Conservation (phyloP, 2,329 filamentous ascomycete species). For the Colletotrichum graminicola region DNA sequence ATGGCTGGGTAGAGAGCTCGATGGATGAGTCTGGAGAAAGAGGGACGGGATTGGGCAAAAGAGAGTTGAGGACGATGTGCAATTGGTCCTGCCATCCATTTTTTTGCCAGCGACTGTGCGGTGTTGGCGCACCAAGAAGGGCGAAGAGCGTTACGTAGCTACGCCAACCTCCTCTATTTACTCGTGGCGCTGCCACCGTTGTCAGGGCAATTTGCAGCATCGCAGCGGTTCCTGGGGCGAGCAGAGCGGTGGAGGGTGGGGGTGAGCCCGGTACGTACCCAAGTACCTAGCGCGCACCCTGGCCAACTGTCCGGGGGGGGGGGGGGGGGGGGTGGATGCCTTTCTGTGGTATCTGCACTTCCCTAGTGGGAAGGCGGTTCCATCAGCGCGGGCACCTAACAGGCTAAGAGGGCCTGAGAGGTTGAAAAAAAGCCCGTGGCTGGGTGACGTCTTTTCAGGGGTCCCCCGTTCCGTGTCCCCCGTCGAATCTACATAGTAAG, state of each 20-base stretch:
- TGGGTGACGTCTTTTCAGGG: slow-evolving; percentile 42
- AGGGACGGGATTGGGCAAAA: slow-evolving; percentile 7
- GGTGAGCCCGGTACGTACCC: not conserved
- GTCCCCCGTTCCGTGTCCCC: slow-evolving; percentile 28
- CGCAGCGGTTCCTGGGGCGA: slow-evolving; percentile 40
- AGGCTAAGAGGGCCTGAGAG: slow-evolving; percentile 16
- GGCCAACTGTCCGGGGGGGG: slow-evolving; percentile 2
- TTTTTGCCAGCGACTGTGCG: slow-evolving; percentile 29
- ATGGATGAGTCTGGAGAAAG: slow-evolving; percentile 35
- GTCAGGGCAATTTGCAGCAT: slow-evolving; percentile 42
- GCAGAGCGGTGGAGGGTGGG: slow-evolving; percentile 24
- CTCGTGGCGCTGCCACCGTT: slow-evolving; percentile 38
- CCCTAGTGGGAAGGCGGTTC: slow-evolving; percentile 22
- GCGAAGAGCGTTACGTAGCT: slow-evolving; percentile 39
- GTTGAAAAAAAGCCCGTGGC: slow-evolving; percentile 40
- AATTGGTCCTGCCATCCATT: slow-evolving; percentile 43
- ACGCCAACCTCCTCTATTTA: slow-evolving; percentile 44
- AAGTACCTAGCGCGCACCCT: not conserved
- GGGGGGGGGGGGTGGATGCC: no score
- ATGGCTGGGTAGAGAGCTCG: slow-evolving; percentile 43
- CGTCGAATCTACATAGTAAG: slow-evolving; percentile 20
- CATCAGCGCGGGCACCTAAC: slow-evolving; percentile 13
- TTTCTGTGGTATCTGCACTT: slow-evolving; percentile 17
- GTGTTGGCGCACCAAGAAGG: slow-evolving; percentile 12
- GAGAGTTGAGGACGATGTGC: slow-evolving; percentile 17